Base-by-base conservation (phyloP, 495 filamentous ascomycete species). In the Talaromyces adpressus region DNA sequence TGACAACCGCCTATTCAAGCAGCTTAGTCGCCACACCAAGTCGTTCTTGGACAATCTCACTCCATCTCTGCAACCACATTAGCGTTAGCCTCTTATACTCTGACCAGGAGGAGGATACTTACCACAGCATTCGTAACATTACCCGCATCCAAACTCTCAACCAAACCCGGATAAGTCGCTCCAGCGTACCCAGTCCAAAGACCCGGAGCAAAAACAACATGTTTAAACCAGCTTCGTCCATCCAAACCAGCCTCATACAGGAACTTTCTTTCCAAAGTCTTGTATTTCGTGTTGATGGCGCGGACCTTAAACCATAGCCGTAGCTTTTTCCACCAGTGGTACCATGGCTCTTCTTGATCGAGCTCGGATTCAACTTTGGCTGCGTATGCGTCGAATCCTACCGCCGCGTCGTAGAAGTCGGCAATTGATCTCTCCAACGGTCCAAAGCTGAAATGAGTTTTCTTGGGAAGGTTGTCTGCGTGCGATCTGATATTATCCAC, bases 121-220 rank as follows among this genome's bases (percentile, higher is more conserved):
- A 79, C 78, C 74, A 73, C 64, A 12, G 79, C 77, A 65, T 80
- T 81, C 5, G 64, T 66, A 57, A 74, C 52, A 75, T 88, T 81
- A 7, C 74, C 74, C 32, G 74, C 80, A 12, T 86, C 84, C 57
- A 89, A 73, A 59, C 80, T 81, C 73, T 89, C 86, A 9, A 86
- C 80, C 23, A 89, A 62, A 11, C 85, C 84, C 3, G 86, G 86
- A 67, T 84, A 89, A 11, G 84, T 88, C 36, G 83, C 89, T 2
- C 91, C 92, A 0, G 91, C 78, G 74, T 97, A 97, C 6, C 92
- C 92, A 0, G 91, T 95, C 91, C 91, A 97, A 47, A 91, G 68
- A 1, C 92, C 87, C n/a, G 87, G 85, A 6, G 85, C 87, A 71
- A 88, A 89, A 27, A 89, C 85, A n/a, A 87, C 81, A 62, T 88